phyloP scores from a whole-genome alignment of 768 basidiomycete genomes.

The Chiua virens region DNA sequence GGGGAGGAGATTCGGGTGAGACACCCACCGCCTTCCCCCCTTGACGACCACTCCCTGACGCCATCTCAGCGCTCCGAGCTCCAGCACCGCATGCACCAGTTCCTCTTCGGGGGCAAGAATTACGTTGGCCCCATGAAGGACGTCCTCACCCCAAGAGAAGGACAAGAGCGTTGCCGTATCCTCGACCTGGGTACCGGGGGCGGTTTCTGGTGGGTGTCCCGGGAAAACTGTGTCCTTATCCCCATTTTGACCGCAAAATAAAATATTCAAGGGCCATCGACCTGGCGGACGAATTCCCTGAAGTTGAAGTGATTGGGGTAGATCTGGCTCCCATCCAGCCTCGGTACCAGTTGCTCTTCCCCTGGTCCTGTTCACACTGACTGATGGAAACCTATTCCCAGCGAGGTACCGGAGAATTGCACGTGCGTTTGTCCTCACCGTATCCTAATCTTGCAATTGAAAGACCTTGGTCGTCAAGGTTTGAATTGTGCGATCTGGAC shows the following conservation, averaged over 20 bases:
- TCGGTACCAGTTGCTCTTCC: constrained; percentile 40
- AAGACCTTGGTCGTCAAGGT: constrained; percentile 39
- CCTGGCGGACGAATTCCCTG: constrained; percentile 71
- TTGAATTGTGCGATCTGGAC: constrained; percentile 71
- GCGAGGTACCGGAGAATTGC: constrained; percentile 69
- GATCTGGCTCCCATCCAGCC: constrained; percentile 76
- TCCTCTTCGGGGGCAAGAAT: constrained; percentile 61
- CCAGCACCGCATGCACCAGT: constrained; percentile 65
- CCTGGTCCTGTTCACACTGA: constrained; percentile 1
- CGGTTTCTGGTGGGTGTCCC: constrained; percentile 51
- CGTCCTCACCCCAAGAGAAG: constrained; percentile 42
- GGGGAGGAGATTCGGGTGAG: constrained; percentile 62
- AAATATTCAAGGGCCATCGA: constrained; percentile 57
- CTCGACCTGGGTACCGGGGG: constrained; percentile 72
- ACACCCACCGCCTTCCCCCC: not conserved
- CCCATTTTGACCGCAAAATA: not conserved
- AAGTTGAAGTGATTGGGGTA: constrained; percentile 63
- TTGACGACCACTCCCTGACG: not conserved
- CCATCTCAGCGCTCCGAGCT: constrained; percentile 55
- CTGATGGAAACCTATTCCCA: constrained; percentile 30
- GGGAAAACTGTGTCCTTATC: not conserved
- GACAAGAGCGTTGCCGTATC: constrained; percentile 38
- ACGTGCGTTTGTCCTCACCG: constrained; percentile 47
- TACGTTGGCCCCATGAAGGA: constrained; percentile 66
- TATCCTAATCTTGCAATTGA: not conserved